phyloP scores from a whole-genome alignment of 2,329 filamentous ascomycete genomes.

The Elsinoe ampelina region DNA sequence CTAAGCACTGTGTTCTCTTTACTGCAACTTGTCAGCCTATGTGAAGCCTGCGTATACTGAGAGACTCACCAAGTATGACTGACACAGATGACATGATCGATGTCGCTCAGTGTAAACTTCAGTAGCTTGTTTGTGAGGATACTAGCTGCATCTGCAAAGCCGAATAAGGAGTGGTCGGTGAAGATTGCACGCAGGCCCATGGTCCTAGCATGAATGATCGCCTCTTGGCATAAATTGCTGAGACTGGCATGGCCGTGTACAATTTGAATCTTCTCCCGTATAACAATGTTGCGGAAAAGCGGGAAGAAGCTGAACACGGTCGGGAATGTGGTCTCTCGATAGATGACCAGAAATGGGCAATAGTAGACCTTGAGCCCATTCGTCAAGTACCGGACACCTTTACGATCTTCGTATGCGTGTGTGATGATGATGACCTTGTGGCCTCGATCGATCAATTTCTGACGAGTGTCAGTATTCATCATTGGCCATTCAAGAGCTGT shows the following conservation, averaged over 20 bases:
- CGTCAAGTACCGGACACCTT: constrained; percentile 86
- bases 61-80: constrained; percentile 81
- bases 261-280: constrained; percentile 90
- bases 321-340: constrained; percentile 84
- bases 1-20: constrained; percentile 97
- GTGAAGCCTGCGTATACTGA: not conserved
- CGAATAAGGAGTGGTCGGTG: constrained; percentile 94
- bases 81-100: constrained; percentile 96
- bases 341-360: constrained; percentile 91
- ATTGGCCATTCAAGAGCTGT: constrained; percentile 11
- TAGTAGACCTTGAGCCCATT: constrained; percentile 98
- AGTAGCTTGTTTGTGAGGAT: constrained; percentile 95
- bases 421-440: constrained; percentile 98
- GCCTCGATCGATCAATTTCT: constrained; percentile 91
- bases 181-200: constrained; percentile 96
- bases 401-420: constrained; percentile 84
- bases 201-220: constrained; percentile 84
- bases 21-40: constrained; percentile 40
- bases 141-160: constrained; percentile 90
- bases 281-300: constrained; percentile 90
- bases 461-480: constrained; percentile 13
- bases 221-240: constrained; percentile 88
- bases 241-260: constrained; percentile 95
- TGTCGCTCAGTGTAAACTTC: constrained; percentile 91
- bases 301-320: constrained; percentile 99